Conservation (phyloP, 2,329 filamentous ascomycete genomes). For the Dendrostoma leiphaemia region DNA sequence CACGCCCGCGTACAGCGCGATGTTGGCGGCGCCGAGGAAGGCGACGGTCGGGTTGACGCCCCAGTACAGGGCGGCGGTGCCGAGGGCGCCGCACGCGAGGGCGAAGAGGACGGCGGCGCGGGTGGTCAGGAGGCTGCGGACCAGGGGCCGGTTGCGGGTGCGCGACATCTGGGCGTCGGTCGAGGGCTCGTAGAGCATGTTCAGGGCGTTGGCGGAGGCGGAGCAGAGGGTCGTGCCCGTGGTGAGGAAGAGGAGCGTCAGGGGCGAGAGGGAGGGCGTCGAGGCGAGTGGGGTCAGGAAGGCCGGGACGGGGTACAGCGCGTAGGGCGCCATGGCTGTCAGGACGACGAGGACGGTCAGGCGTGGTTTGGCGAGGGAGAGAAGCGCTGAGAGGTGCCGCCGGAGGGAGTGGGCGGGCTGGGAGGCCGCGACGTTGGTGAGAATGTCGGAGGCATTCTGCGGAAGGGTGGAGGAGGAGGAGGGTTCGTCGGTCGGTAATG, state of each 20-base stretch:
- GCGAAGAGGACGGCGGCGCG: constrained; percentile 77
- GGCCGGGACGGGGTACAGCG: constrained; percentile 87
- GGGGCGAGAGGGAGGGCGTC: constrained; percentile 80
- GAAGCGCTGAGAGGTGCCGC: constrained; percentile 73
- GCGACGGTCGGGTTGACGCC: constrained; percentile 95
- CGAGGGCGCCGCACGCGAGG: constrained; percentile 64
- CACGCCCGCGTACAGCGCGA: constrained; percentile 82
- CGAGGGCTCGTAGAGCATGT: constrained; percentile 92
- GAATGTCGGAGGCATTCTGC: constrained; percentile 47
- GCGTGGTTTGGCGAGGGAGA: constrained; percentile 93
- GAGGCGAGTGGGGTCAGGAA: constrained; percentile 66
- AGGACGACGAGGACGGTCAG: constrained; percentile 89
- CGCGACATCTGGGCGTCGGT: constrained; percentile 91
- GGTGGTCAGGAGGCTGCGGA: constrained; percentile 72
- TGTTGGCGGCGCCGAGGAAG: constrained; percentile 80
- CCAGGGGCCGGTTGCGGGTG: constrained; percentile 87
- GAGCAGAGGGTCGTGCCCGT: constrained; percentile 83
- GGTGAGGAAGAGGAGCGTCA: constrained; percentile 91
- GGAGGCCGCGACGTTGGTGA: constrained; percentile 50
- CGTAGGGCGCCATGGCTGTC: constrained; percentile 86
- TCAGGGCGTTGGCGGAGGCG: constrained; percentile 90
- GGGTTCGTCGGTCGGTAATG: constrained; percentile 3
- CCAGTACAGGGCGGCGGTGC: constrained; percentile 73
- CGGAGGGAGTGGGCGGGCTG: constrained; percentile 52
- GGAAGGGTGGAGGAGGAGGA: constrained; percentile 23